A percentile compares a stretch with the other conserved stretches of the same genome.
These are phyloP conservation scores for Alternaria hordeiaustralica DNA, from an alignment of 2,329 filamentous ascomycete genomes.

Conservation along the genomic window DNA sequence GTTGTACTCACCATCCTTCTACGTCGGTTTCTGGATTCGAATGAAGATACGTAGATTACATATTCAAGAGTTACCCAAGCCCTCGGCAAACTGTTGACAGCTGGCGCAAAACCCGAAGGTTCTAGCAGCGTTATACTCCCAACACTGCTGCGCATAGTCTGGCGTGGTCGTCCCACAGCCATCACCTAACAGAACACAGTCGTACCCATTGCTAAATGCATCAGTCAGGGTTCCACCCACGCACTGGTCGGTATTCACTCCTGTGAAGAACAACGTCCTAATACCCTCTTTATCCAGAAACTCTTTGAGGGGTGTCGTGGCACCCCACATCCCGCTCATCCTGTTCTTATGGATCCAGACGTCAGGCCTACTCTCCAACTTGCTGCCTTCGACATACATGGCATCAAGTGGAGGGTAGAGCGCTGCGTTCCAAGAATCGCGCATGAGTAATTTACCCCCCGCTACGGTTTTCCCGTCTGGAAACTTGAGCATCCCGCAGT, in stretches of 20 bases:
- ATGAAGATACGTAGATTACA: neutral
- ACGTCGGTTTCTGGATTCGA: neutral
- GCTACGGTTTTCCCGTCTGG: slow-evolving; percentile 31
- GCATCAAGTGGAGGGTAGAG: slow-evolving; percentile 48
- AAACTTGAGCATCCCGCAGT: slow-evolving; percentile 27
- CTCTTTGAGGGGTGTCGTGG: slow-evolving; percentile 42
- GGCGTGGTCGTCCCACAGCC: slow-evolving; percentile 52
- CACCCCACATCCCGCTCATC: slow-evolving; percentile 52
- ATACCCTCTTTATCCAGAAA: slow-evolving; percentile 50
- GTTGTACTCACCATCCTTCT: neutral
- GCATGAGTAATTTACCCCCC: slow-evolving; percentile 48
- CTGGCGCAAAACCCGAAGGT: slow-evolving; percentile 51
- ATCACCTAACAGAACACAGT: slow-evolving; percentile 51
- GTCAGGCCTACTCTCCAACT: slow-evolving; percentile 23
- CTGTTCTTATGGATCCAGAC: slow-evolving; percentile 50
- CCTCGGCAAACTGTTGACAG: slow-evolving; percentile 42
- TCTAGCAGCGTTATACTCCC: slow-evolving; percentile 50
- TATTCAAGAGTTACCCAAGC: slow-evolving; percentile 17
- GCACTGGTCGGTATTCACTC: slow-evolving; percentile 54
- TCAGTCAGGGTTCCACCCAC: slow-evolving; percentile 52
- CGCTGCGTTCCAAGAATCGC: slow-evolving; percentile 51
- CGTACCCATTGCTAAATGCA: slow-evolving; percentile 52
- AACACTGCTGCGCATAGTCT: slow-evolving; percentile 48
- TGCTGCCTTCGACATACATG: slow-evolving; percentile 33
- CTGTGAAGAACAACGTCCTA: slow-evolving; percentile 50